Base-by-base conservation (phyloP, 148 eudicot species). In the Cornus kousa region DNA sequence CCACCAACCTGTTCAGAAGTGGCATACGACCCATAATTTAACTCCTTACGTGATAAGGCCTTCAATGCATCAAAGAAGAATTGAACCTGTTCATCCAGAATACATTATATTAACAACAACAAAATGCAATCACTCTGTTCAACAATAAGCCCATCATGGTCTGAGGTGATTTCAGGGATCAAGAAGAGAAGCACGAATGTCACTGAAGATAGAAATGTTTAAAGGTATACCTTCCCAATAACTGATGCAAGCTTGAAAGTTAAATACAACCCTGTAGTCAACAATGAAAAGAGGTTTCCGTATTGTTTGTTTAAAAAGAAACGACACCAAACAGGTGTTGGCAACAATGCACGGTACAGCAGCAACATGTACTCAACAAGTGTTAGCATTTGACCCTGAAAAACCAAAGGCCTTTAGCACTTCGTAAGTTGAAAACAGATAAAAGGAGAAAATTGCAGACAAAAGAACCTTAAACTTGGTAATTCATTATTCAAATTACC, bases 311-410 rank as follows among this genome's bases (percentile, higher is more conserved):
- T 93, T 77, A 88, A 59, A 84, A 91, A 93, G 89, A 91, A 93
- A 74, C 97, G 88, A 79, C 91, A 93, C 97, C 97, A 93, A 73
- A 93, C 94, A 8, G 97, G 97, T 74, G 97, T 85, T 40, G 97
- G 97, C 71, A 93, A 72, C 85, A 90, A 78, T 14, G 94, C 92
- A 80, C 94, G 94, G 78, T 90, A 93, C 5, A 93, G 85, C 59
- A 93, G 85, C 73, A 91, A 79, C 7, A 89, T 77, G 82, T 93
- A 93, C 81, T 93, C 97, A 24, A 91, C 92, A 76, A 93, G 77
- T 48, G 97, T 93, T 75, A 93, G 80, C 87, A 93, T 80, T 88
- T 89, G 97, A 80, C 97, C 97, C 95, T 93, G 77, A 33, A 68
- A 82, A 82, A 43, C 9, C 31, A 24, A 53, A 14, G 77, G 48